Evolutionary conservation across 441 rosid genomes (phyloP).

Genomic region (Gossypium aridum): DNA sequence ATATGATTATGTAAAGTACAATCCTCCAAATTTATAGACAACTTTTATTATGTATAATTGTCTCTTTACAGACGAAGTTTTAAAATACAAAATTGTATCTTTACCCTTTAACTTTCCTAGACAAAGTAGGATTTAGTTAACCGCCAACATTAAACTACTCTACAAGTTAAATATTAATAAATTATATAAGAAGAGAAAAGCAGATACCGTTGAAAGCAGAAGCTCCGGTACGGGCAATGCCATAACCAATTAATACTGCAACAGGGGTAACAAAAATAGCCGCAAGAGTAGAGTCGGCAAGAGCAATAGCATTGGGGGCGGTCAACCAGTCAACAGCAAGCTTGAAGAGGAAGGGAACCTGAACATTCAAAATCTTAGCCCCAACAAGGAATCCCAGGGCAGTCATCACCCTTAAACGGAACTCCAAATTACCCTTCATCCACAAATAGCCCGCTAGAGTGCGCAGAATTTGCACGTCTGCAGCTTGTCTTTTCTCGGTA

Average conservation of each 20-base stretch:
- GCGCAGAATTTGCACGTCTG: conserved; percentile 66
- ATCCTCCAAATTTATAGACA: no score
- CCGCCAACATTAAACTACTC: neutral
- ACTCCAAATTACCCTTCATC: conserved; percentile 76
- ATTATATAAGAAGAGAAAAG: neutral
- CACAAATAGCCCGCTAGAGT: conserved; percentile 66
- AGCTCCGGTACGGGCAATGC: conserved; percentile 75
- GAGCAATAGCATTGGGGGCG: conserved; percentile 46
- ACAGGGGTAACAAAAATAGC: conserved; percentile 76
- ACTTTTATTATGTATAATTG: no score
- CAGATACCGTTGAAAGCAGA: conserved; percentile 81
- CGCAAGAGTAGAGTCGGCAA: conserved; percentile 49
- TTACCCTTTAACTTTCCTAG: no score
- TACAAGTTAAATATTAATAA: neutral
- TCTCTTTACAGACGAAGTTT: no score
- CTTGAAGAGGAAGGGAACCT: conserved; percentile 92
- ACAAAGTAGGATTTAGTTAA: no score
- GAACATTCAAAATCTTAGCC: conserved; percentile 80
- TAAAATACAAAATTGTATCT: no score
- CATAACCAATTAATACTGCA: conserved; percentile 79
- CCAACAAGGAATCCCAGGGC: conserved; percentile 79
- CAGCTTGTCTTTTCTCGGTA: conserved; percentile 23
- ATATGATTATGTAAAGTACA: no score
- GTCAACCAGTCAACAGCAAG: conserved; percentile 77
- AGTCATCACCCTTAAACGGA: conserved; percentile 66